Evolutionary conservation across 2,329 filamentous ascomycete species (phyloP).

Genomic region (Apiospora malaysiana): DNA sequence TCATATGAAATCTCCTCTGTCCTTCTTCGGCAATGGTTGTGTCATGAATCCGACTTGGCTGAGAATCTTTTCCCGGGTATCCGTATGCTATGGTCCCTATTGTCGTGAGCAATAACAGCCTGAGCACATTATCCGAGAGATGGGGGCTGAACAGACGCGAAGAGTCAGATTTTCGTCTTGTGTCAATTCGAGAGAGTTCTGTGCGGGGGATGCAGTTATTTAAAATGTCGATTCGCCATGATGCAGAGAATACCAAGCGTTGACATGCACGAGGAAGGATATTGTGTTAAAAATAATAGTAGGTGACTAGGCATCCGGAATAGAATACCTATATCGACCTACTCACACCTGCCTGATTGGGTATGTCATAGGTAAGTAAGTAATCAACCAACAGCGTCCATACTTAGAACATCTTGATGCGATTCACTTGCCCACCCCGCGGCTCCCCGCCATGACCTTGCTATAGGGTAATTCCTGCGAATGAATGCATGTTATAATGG

Average conservation of each 20-base stretch:
- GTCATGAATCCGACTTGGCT: background rate
- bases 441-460: background rate
- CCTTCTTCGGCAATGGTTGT: background rate
- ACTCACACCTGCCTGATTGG: background rate
- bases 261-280: no score
- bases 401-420: background rate
- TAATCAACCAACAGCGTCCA: background rate
- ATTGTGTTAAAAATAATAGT: background rate
- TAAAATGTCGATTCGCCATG: background rate
- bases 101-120: background rate
- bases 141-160: background rate
- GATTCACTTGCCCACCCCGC: background rate
- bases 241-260: background rate
- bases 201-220: background rate
- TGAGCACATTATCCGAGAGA: slow-evolving; percentile 2
- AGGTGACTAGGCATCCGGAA: no score
- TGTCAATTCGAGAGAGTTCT: background rate
- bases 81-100: background rate
- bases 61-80: background rate
- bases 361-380: no score
- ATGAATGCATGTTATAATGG: background rate
- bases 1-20: background rate
- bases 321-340: background rate
- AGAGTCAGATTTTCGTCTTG: background rate
- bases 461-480: background rate